Percentiles rank a stretch among this genome's conserved stretches.
These are phyloP conservation scores for Thielaviopsis ethacetica DNA, from an alignment of 2,329 filamentous ascomycete genomes.

Conservation along the genomic window DNA sequence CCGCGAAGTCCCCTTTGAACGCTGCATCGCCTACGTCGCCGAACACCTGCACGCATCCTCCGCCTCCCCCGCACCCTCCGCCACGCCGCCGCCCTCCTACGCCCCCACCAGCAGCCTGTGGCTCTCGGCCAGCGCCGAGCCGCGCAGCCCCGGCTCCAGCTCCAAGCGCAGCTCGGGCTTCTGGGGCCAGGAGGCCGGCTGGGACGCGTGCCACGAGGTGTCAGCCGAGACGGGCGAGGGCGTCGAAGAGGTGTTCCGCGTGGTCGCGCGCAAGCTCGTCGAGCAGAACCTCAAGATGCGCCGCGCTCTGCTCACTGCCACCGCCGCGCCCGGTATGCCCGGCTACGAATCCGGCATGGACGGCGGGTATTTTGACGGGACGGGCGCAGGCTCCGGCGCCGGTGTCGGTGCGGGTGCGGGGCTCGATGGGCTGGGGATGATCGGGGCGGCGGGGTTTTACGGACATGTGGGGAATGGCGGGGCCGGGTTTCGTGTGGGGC, in stretches of 20 bases:
- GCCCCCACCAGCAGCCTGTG: conserved; percentile 12
- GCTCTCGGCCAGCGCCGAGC: conserved; percentile 25
- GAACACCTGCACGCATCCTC: conserved; percentile 55
- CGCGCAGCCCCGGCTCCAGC: conserved; percentile 34
- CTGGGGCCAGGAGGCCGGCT: conserved; percentile 86
- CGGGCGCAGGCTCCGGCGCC: conserved; percentile 10
- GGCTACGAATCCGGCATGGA: conserved; percentile 29
- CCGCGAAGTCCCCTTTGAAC: conserved; percentile 81
- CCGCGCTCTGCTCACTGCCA: conserved; percentile 39
- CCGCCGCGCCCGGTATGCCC: conserved; percentile 32
- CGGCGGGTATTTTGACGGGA: conserved; percentile 36
- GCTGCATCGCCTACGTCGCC: conserved; percentile 88
- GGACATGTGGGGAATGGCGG: conserved; percentile 15
- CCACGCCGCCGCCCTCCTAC: conserved; percentile 15
- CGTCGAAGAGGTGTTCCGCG: conserved; percentile 87
- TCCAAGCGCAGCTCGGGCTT: conserved; percentile 57
- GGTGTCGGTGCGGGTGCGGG: conserved; percentile 19
- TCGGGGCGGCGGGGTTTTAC: conserved; percentile 20
- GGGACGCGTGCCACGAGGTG: conserved; percentile 96
- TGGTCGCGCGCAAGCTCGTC: conserved; percentile 45
- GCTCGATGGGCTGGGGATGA: conserved; percentile 34
- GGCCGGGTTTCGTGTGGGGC: conserved; percentile 37
- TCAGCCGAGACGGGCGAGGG: conserved; percentile 87
- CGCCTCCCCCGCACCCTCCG: conserved; percentile 17
- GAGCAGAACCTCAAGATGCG: conserved; percentile 49